These are phyloP conservation scores for Boletus rex-veris DNA, from an alignment of 768 basidiomycete genomes.

Conservation along the genomic window DNA sequence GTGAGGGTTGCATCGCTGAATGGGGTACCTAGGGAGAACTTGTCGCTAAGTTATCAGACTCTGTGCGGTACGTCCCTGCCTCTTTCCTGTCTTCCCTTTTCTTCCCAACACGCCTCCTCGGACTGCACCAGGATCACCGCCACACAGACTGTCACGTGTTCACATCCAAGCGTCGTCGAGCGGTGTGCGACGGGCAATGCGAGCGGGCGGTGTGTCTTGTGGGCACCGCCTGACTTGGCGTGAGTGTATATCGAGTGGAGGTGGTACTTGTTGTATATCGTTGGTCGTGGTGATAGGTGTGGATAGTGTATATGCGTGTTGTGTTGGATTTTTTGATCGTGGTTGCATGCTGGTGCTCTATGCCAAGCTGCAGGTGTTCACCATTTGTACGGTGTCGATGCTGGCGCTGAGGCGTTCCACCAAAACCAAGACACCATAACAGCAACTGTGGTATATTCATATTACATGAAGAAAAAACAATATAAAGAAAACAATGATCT, in stretches of 20 bases:
- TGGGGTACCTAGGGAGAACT: constrained; percentile 55
- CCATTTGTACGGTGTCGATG: too few species aligned
- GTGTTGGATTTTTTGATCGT: too few species aligned
- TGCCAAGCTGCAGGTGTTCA: too few species aligned
- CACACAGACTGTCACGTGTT: constrained; percentile 87
- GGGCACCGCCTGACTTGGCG: constrained; percentile 49
- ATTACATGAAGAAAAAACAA: constrained; percentile 6
- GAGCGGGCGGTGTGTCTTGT: constrained; percentile 75
- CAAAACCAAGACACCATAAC: neutral
- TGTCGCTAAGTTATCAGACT: constrained; percentile 60
- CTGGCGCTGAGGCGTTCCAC: too few species aligned
- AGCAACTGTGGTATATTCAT: constrained; percentile 14
- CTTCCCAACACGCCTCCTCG: neutral
- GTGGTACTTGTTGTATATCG: too few species aligned
- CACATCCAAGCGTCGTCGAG: constrained; percentile 72
- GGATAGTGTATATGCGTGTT: too few species aligned
- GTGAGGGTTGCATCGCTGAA: neutral
- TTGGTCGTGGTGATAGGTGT: too few species aligned
- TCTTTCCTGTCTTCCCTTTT: neutral
- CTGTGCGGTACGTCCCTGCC: constrained; percentile 41
- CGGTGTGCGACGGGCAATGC: constrained; percentile 75
- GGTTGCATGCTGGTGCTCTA: too few species aligned
- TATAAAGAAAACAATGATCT: constrained; percentile 8
- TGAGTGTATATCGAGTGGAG: neutral
- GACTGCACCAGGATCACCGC: constrained; percentile 60